Evolutionary conservation across 2,329 filamentous ascomycete genomes (phyloP).

Genomic region (Talaromyces funiculosus): DNA sequence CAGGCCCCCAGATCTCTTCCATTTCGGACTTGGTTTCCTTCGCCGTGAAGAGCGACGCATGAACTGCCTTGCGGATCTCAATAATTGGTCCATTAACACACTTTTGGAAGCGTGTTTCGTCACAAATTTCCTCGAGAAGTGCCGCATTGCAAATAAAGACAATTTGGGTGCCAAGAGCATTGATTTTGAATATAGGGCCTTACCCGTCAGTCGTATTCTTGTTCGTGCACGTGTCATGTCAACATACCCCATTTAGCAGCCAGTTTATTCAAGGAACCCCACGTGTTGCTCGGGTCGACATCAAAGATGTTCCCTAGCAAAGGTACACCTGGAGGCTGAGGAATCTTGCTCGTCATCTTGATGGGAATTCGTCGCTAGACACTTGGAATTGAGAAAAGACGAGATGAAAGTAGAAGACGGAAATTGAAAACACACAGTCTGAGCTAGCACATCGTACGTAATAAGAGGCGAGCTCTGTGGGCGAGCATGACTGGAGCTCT

Average conservation of each 20-base stretch:
- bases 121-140: constrained; percentile 59
- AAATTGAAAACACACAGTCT: background rate
- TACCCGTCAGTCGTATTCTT: background rate
- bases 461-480: background rate
- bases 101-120: constrained; percentile 57
- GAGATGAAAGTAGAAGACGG: background rate
- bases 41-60: constrained; percentile 64
- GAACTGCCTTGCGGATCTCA: constrained; percentile 55
- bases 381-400: background rate
- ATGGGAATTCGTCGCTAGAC: background rate
- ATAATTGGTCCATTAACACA: constrained; percentile 48
- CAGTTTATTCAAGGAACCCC: constrained; percentile 46
- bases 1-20: constrained; percentile 59
- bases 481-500: background rate
- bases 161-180: constrained; percentile 40
- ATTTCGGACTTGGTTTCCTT: constrained; percentile 24
- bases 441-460: background rate
- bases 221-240: background rate
- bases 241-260: constrained; percentile 44
- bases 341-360: constrained; percentile 45
- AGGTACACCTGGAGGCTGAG: constrained; percentile 47
- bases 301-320: constrained; percentile 50
- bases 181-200: constrained; percentile 58
- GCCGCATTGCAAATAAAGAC: constrained; percentile 51
- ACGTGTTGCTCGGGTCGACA: constrained; percentile 46